These are phyloP conservation scores for Quercus tomentella DNA, from an alignment of 331 rosid genomes.

Conservation along the genomic window DNA sequence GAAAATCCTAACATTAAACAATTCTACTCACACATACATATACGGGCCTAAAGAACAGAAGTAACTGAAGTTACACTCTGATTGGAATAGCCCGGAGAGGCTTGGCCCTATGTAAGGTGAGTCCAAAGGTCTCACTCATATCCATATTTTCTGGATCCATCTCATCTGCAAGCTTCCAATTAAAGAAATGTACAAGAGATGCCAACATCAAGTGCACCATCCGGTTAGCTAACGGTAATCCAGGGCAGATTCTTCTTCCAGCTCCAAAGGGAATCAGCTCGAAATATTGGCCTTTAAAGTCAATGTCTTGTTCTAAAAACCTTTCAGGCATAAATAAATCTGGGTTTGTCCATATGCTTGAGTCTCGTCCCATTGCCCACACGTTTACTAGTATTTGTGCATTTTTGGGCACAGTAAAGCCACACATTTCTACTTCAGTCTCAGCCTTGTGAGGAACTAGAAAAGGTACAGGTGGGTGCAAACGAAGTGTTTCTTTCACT, in stretches of 20 bases:
- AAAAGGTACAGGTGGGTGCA: background rate
- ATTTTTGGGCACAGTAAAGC: background rate
- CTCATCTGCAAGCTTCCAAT: background rate
- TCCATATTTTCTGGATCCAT: background rate
- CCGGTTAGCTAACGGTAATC: background rate
- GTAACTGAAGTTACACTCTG: background rate
- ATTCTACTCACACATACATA: no score
- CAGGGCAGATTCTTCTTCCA: background rate
- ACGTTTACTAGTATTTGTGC: background rate
- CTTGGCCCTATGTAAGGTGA: background rate
- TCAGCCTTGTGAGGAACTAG: background rate
- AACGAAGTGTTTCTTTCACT: background rate
- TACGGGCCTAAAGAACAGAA: no score
- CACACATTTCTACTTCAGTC: background rate
- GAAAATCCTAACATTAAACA: no score
- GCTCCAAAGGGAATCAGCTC: background rate
- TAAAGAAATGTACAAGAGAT: background rate
- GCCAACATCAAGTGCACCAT: background rate
- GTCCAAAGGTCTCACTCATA: background rate
- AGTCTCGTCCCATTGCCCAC: background rate
- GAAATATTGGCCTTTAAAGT: background rate
- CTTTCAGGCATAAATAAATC: background rate
- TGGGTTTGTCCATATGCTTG: background rate
- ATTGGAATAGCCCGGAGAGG: background rate
- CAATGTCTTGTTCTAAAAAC: background rate